Conservation (phyloP, 495 filamentous ascomycete species). For the Saxophila tyrrhenica region DNA sequence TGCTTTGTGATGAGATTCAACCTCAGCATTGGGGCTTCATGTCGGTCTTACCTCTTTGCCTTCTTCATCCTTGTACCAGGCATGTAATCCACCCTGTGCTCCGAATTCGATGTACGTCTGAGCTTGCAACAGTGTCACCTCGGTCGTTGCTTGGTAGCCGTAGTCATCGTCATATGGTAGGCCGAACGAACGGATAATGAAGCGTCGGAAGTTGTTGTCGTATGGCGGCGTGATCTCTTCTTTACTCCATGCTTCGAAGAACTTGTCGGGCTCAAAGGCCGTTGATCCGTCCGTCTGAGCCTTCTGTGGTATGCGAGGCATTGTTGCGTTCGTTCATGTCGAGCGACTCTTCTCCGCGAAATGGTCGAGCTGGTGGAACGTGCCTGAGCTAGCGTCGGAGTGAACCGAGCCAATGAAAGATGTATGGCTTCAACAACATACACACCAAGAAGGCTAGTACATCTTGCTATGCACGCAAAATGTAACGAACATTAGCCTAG, state of each 20-base stretch:
- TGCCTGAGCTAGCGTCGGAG: too few relatives aligned
- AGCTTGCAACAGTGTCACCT: constrained; percentile 40
- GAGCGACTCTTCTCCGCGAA: too few relatives aligned
- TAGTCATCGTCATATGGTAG: constrained; percentile 40
- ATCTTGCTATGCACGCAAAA: too few relatives aligned
- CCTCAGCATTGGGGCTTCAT: constrained; percentile 13
- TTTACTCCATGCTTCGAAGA: constrained; percentile 29
- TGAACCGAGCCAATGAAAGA: too few relatives aligned
- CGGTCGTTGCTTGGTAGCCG: constrained; percentile 47
- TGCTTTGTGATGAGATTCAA: constrained; percentile 4
- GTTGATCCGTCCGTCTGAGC: constrained; percentile 24
- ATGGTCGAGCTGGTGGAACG: too few relatives aligned
- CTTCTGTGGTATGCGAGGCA: constrained; percentile 14
- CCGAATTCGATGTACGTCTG: constrained; percentile 40
- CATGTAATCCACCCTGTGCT: constrained; percentile 33
- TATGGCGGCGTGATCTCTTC: constrained; percentile 18
- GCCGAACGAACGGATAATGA: constrained; percentile 42
- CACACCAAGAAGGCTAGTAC: too few relatives aligned
- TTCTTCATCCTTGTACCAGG: constrained; percentile 32
- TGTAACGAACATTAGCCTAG: too few relatives aligned
- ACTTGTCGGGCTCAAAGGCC: constrained; percentile 29
- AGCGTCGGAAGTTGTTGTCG: constrained; percentile 36
- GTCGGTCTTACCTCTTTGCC: constrained; percentile 22
- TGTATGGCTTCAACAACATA: too few relatives aligned
- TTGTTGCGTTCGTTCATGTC: too few relatives aligned